Percentiles rank a stretch among this genome's conserved stretches.
Conservation (phyloP, 2,329 filamentous ascomycete genomes). For the Stachybotrys chlorohalonatus region DNA sequence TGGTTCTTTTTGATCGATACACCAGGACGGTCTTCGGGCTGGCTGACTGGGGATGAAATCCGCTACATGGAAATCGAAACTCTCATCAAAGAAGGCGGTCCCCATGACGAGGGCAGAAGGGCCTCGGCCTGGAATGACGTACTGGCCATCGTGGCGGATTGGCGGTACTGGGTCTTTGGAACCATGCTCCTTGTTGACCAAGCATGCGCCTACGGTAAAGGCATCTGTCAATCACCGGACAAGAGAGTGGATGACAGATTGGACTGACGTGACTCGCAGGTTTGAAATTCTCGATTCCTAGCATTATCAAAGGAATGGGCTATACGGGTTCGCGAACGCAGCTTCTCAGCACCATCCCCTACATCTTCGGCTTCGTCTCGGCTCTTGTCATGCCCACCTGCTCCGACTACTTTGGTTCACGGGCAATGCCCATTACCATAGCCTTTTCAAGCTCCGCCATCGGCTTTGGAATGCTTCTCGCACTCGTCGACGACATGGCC, state of each 20-base stretch:
- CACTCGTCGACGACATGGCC: not conserved
- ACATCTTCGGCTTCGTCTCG: constrained; percentile 7
- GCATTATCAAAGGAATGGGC: constrained; percentile 12
- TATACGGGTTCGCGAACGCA: constrained; percentile 12
- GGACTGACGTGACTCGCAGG: not conserved
- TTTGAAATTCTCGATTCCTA: constrained; percentile 16
- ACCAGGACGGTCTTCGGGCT: constrained; percentile 21
- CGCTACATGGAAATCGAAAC: constrained; percentile 7
- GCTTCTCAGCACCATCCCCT: constrained; percentile 14
- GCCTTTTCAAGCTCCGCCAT: constrained; percentile 42
- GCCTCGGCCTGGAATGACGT: constrained; percentile 29
- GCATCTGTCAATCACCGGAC: no score
- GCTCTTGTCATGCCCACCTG: not conserved
- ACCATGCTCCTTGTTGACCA: constrained; percentile 23
- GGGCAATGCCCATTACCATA: constrained; percentile 49
- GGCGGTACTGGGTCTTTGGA: no score
- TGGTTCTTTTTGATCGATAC: constrained; percentile 37
- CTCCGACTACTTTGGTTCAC: not conserved
- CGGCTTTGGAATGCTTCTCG: not conserved
- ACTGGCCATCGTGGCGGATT: constrained; percentile 2
- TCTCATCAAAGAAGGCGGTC: constrained; percentile 10
- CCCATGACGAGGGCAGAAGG: constrained; percentile 26
- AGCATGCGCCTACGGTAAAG: constrained; percentile 4
- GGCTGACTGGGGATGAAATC: constrained; percentile 20
- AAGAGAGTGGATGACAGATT: no score